Conservation (phyloP, 768 basidiomycete genomes). For the Termitomyces titanicus region DNA sequence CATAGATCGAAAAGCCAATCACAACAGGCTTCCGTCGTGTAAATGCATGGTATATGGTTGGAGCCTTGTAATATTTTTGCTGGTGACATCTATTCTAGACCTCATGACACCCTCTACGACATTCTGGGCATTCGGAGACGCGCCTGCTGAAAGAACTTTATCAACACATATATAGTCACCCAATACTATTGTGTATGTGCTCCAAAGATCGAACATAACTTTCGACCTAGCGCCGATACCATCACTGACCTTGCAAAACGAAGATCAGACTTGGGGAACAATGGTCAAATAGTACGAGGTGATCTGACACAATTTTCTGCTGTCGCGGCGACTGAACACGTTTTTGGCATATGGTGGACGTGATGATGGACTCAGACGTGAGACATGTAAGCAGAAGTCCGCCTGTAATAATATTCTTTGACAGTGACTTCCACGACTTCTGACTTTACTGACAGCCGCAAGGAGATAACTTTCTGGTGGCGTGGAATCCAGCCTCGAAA, state of each 20-base stretch:
- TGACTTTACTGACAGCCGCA: background rate
- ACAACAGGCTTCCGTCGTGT: background rate
- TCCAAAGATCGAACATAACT: background rate
- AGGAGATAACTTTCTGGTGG: background rate
- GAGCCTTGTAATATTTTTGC: background rate
- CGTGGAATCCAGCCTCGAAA: background rate
- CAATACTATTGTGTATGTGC: background rate
- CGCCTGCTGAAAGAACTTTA: too few species aligned
- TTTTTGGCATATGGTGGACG: background rate
- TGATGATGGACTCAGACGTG: background rate
- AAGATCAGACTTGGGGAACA: background rate
- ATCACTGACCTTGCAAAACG: background rate
- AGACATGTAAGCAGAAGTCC: too few species aligned
- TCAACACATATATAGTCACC: background rate
- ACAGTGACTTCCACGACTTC: background rate
- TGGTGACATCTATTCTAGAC: background rate
- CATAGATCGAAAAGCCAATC: background rate
- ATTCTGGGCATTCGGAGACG: background rate
- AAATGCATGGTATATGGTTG: background rate
- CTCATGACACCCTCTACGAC: background rate
- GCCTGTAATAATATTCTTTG: background rate
- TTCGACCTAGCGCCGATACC: background rate
- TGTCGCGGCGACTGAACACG: background rate
- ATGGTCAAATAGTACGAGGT: background rate
- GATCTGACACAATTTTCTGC: background rate